Percentiles rank a stretch among this genome's conserved stretches.
Evolutionary conservation across 1,284 basidiomycete genomes (phyloP).

Genomic region (Fistulinella staudtii): DNA sequence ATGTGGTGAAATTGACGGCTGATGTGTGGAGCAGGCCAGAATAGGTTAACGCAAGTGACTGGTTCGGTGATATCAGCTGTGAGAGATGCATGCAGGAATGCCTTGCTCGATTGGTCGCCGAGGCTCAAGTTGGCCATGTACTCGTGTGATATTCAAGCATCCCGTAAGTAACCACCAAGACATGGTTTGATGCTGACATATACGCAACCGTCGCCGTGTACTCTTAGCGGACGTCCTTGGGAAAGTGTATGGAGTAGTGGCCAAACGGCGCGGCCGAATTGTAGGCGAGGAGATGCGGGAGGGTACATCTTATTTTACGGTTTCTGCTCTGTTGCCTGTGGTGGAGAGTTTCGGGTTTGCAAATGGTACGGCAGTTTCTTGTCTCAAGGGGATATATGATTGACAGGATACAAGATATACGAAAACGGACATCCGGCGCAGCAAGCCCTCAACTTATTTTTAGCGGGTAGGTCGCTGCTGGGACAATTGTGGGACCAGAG

Average conservation of each 20-base stretch:
- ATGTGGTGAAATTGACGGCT: conserved; percentile 5
- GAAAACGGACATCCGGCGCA: conserved; percentile 93
- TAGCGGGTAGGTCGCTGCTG: conserved; percentile 61
- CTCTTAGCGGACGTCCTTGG: conserved; percentile 88
- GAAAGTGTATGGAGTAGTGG: conserved; percentile 95
- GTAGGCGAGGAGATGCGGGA: conserved; percentile 99
- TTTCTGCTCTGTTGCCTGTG: conserved; percentile 89
- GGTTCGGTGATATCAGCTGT: conserved; percentile 89
- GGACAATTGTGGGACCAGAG: conserved; percentile 1
- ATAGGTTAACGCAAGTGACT: conserved; percentile 70
- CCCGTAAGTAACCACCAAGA: conserved; percentile 57
- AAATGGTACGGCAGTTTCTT: conserved; percentile 57
- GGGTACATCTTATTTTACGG: conserved; percentile 92
- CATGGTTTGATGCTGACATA: conserved; percentile 7
- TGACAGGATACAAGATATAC: conserved; percentile 61
- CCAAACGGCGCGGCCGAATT: conserved; percentile 86
- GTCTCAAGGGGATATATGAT: neutral
- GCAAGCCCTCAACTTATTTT: conserved; percentile 97
- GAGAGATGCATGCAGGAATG: conserved; percentile 85
- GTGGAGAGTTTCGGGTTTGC: conserved; percentile 98
- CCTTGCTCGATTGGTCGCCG: conserved; percentile 95
- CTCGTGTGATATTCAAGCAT: conserved; percentile 97
- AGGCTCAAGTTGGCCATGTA: conserved; percentile 98
- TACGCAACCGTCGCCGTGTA: neutral
- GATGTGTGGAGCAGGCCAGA: conserved; percentile 48